A percentile compares a stretch with the other conserved stretches of the same genome.
These are phyloP conservation scores for Isabelozyma heimii DNA, from an alignment of 805 yeast genomes.

Conservation along the genomic window DNA sequence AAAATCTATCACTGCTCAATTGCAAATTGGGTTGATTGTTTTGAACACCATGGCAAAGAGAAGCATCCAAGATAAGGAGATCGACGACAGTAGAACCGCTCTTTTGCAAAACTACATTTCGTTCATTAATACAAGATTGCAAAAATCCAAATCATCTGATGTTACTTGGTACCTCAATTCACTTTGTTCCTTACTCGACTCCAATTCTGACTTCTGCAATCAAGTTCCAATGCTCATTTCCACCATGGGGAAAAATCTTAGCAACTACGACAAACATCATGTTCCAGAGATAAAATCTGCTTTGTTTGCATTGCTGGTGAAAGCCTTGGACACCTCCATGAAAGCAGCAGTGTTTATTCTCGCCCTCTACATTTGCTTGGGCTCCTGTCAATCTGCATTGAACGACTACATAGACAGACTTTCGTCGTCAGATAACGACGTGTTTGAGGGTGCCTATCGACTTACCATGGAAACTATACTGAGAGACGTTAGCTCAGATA, in stretches of 20 bases:
- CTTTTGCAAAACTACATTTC: not conserved
- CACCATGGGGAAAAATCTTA: not conserved
- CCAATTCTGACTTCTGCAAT: not conserved
- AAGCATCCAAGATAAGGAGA: not conserved
- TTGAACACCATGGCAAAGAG: not conserved
- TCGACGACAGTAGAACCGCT: not conserved
- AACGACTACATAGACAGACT: conserved; percentile 6
- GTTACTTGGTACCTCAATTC: not conserved
- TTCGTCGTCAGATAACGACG: conserved; percentile 2
- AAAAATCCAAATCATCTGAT: not conserved
- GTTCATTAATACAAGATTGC: not conserved
- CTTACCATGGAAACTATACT: conserved; percentile 14
- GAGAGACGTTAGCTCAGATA: conserved; percentile 8
- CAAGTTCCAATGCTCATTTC: not conserved
- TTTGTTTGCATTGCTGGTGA: conserved; percentile 23
- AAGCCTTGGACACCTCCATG: conserved; percentile 6
- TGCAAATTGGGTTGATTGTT: not conserved
- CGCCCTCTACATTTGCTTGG: conserved; percentile 8
- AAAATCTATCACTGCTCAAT: not conserved
- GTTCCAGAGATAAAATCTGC: conserved; percentile 12
- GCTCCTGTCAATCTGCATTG: not conserved
- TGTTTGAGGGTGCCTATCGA: conserved; percentile 10
- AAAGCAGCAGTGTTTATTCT: conserved; percentile 11
- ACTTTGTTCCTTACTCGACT: not conserved
- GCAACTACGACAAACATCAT: not conserved